Conservation (phyloP, 208 protist genomes). For the Wallacemonas sp. region DNA sequence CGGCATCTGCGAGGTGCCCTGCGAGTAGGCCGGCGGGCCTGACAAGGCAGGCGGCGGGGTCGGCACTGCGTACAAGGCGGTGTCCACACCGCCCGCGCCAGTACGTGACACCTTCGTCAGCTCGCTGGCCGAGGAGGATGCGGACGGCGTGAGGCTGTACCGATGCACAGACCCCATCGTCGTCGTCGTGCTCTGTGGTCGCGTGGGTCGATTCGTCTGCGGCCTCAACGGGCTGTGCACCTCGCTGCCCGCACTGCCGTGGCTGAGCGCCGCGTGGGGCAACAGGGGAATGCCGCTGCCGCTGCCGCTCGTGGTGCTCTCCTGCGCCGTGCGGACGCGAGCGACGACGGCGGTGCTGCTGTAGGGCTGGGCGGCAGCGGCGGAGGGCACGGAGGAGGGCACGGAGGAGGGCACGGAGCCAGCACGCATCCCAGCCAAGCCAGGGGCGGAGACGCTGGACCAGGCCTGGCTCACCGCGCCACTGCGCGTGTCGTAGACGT, state of each 20-base stretch:
- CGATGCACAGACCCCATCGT: not conserved
- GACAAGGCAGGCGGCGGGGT: not conserved
- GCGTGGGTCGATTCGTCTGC: not conserved
- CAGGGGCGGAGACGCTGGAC: not conserved
- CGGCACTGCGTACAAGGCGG: too few species aligned
- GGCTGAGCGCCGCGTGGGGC: too few species aligned
- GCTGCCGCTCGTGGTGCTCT: not conserved
- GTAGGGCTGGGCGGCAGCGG: too few species aligned
- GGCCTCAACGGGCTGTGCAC: not conserved
- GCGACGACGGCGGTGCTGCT: too few species aligned
- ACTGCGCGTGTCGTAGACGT: slow-evolving; percentile 9
- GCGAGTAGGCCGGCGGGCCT: not conserved
- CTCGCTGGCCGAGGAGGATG: not conserved
- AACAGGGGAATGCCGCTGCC: not conserved
- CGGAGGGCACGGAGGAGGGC: too few species aligned
- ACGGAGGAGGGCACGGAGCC: too few species aligned
- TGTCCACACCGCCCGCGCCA: not conserved
- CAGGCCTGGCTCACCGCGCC: too few species aligned
- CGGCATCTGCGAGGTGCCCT: too few species aligned
- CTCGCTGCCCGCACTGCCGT: not conserved
- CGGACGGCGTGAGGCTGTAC: slow-evolving; percentile 9
- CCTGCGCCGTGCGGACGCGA: too few species aligned
- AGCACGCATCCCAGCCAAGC: too few species aligned
- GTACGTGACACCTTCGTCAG: not conserved
- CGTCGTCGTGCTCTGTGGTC: not conserved